These are phyloP conservation scores for Penicillium sp. DNA, from an alignment of 2,329 filamentous ascomycete genomes.

Conservation along the genomic window DNA sequence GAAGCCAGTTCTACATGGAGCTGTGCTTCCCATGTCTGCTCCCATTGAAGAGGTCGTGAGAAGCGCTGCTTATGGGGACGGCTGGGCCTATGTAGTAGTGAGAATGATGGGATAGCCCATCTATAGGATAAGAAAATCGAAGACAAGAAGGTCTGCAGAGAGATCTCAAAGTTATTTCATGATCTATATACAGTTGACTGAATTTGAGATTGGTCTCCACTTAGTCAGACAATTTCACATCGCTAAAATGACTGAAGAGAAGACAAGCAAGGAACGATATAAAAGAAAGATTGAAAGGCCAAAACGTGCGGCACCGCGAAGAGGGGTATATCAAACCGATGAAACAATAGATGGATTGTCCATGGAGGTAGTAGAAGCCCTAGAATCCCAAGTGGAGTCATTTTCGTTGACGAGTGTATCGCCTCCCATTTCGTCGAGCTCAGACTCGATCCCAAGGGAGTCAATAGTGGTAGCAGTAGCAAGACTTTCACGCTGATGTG, in stretches of 20 bases:
- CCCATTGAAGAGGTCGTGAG: conserved; percentile 81
- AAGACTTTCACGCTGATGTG: conserved; percentile 18
- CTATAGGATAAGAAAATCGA: no score
- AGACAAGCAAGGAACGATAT: not conserved
- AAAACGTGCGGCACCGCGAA: not conserved
- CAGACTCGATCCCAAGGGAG: conserved; percentile 13
- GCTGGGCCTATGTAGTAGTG: conserved; percentile 84
- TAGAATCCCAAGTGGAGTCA: conserved; percentile 12
- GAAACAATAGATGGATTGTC: conserved; percentile 10
- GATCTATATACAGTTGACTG: no score
- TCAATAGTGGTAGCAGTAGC: conserved; percentile 27
- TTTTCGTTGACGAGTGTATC: conserved; percentile 21
- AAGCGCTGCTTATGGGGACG: conserved; percentile 85
- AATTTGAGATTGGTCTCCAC: no score
- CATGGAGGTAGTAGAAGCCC: conserved; percentile 15
- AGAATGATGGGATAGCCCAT: conserved; percentile 62
- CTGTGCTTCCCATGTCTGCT: conserved; percentile 76
- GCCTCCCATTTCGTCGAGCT: conserved; percentile 20
- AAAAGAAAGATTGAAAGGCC: not conserved
- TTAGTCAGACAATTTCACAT: no score
- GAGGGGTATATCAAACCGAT: conserved; percentile 5
- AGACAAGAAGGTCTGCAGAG: not conserved
- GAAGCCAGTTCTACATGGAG: conserved; percentile 83
- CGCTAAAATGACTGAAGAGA: no score
- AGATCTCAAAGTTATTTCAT: no score